These are phyloP conservation scores for Coprinopsis marcescibilis DNA, from an alignment of 768 basidiomycete genomes.

Conservation along the genomic window DNA sequence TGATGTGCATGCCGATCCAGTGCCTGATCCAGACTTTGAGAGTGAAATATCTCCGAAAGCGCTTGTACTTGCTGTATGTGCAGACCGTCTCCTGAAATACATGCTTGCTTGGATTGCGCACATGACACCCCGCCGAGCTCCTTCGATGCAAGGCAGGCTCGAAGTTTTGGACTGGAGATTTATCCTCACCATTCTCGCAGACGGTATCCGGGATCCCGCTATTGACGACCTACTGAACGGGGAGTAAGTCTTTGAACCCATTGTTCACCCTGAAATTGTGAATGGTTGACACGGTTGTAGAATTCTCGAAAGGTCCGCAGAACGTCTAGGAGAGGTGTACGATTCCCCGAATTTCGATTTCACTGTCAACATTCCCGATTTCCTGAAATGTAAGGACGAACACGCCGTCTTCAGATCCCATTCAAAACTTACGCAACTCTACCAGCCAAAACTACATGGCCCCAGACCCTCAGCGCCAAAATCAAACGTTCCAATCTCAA, in stretches of 20 bases:
- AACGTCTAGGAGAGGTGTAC: neutral
- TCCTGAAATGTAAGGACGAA: too few species aligned
- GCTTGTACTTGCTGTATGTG: conserved; percentile 35
- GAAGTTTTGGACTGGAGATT: conserved; percentile 58
- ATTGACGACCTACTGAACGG: neutral
- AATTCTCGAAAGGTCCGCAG: neutral
- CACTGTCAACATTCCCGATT: too few species aligned
- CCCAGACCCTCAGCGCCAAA: too few species aligned
- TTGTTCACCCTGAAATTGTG: too few species aligned
- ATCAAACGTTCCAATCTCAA: too few species aligned
- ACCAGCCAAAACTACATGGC: too few species aligned
- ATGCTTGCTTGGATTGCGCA: conserved; percentile 50
- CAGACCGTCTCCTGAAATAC: conserved; percentile 41
- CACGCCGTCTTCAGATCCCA: too few species aligned
- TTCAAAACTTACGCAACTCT: too few species aligned
- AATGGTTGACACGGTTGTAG: neutral
- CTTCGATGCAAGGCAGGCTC: conserved; percentile 61
- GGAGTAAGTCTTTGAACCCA: neutral
- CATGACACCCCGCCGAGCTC: conserved; percentile 48
- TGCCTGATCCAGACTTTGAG: conserved; percentile 24
- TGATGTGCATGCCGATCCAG: conserved; percentile 18
- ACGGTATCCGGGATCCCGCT: neutral
- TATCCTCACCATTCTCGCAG: conserved; percentile 46
- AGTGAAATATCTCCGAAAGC: conserved; percentile 24
- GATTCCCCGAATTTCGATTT: neutral